A percentile compares a stretch with the other conserved stretches of the same genome.
These are phyloP conservation scores for Symbiodinium pilosum DNA, from an alignment of 73 alveolate genomes.

Conservation along the genomic window DNA sequence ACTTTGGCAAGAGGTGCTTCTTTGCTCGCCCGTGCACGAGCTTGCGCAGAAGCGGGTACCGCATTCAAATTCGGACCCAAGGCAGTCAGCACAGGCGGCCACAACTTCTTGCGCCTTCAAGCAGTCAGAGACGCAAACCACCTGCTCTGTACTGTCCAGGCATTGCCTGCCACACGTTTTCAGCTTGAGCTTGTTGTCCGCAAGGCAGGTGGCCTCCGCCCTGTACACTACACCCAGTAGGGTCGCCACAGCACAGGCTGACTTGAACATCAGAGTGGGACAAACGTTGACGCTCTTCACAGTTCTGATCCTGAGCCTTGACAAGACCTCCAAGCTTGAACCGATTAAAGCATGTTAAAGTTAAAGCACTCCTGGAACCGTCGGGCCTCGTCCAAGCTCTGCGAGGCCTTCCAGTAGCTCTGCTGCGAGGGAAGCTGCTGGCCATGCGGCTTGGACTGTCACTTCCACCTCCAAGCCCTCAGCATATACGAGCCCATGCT, in stretches of 20 bases:
- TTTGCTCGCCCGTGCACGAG: neutral
- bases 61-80: neutral
- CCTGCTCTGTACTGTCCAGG: neutral
- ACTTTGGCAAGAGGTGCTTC: neutral
- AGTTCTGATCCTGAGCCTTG: too few relatives aligned
- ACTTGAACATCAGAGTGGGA: neutral
- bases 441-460: conserved; percentile 76
- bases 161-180: neutral
- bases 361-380: neutral
- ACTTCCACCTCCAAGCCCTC: conserved; percentile 71
- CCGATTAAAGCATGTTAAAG: too few relatives aligned
- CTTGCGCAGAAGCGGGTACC: neutral
- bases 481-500: too few relatives aligned
- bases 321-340: too few relatives aligned
- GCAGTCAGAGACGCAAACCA: neutral
- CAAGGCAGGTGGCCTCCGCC: conserved; percentile 3
- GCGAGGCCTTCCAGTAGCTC: conserved; percentile 76
- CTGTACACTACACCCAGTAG: neutral
- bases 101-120: neutral
- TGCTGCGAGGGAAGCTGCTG: conserved; percentile 52
- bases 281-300: too few relatives aligned
- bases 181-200: neutral
- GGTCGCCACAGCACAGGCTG: neutral
- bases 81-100: neutral
- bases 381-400: conserved; percentile 48